A percentile compares a stretch with the other conserved stretches of the same genome.
These are phyloP conservation scores for Plenodomus biglobosus DNA, from an alignment of 2,329 filamentous ascomycete genomes.

Conservation along the genomic window DNA sequence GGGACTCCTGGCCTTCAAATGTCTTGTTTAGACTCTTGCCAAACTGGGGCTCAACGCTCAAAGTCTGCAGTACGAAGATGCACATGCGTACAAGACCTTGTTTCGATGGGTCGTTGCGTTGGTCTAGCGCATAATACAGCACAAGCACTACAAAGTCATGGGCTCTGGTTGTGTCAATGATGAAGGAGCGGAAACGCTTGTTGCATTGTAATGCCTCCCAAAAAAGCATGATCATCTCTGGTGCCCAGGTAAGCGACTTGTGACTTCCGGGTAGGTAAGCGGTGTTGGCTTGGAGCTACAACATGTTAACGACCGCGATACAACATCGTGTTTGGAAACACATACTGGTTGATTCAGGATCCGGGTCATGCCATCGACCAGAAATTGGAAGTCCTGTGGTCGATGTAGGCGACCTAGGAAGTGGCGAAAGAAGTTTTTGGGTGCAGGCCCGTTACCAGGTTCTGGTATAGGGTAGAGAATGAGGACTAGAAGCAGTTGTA, in stretches of 20 bases:
- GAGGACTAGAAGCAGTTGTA: conserved; percentile 85
- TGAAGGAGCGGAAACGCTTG: conserved; percentile 93
- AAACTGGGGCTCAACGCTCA: conserved; percentile 91
- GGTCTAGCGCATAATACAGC: conserved; percentile 89
- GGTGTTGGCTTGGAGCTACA: conserved; percentile 74
- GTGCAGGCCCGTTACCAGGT: conserved; percentile 61
- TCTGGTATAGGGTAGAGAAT: conserved; percentile 88
- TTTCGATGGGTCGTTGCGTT: conserved; percentile 80
- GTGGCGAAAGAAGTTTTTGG: conserved; percentile 92
- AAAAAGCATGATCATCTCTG: conserved; percentile 95
- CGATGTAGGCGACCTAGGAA: conserved; percentile 88
- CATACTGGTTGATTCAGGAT: conserved; percentile 81
- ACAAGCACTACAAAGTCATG: conserved; percentile 92
- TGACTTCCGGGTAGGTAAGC: conserved; percentile 88
- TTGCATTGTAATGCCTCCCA: conserved; percentile 98
- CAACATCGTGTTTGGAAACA: background rate
- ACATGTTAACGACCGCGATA: conserved; percentile 22
- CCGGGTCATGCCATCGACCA: conserved; percentile 90
- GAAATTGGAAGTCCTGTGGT: conserved; percentile 95
- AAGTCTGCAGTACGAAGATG: conserved; percentile 90
- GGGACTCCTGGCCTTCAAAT: conserved; percentile 84
- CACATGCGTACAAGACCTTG: conserved; percentile 96
- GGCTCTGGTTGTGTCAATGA: conserved; percentile 90
- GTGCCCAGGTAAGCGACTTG: conserved; percentile 78
- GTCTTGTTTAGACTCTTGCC: conserved; percentile 84